Evolutionary conservation across 768 basidiomycete species (phyloP).

Genomic region (Amanita pseudoporphyria): DNA sequence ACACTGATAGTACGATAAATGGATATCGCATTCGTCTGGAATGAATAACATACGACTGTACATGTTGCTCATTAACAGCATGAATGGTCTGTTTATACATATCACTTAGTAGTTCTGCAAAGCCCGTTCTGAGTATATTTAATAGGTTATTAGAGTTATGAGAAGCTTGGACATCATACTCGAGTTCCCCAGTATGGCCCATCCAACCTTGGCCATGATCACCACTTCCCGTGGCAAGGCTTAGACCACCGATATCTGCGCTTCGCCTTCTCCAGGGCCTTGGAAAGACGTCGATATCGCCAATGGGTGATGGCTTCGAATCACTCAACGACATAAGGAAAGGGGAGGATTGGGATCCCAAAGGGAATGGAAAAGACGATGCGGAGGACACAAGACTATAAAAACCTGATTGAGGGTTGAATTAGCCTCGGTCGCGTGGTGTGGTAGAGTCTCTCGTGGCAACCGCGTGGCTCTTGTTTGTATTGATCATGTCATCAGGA

Average conservation of each 20-base stretch:
- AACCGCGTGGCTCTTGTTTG: slow-evolving; percentile 31
- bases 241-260: slow-evolving; percentile 85
- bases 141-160: slow-evolving; percentile 1
- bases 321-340: slow-evolving; percentile 4
- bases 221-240: slow-evolving; percentile 58
- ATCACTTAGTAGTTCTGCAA: slow-evolving; percentile 76
- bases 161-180: slow-evolving; percentile 29
- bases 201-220: slow-evolving; percentile 68
- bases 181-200: slow-evolving; percentile 33
- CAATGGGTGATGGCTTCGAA: slow-evolving; percentile 2
- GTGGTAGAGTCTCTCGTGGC: slow-evolving; percentile 33
- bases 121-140: slow-evolving; percentile 34
- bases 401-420: slow-evolving; percentile 12
- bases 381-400: slow-evolving; percentile 10
- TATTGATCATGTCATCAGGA: slow-evolving; percentile 14
- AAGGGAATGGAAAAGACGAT: slow-evolving; percentile 9
- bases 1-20: slow-evolving; percentile 21
- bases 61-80: slow-evolving; percentile 51
- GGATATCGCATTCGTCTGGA: not conserved
- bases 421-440: slow-evolving; percentile 27
- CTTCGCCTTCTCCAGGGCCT: slow-evolving; percentile 45
- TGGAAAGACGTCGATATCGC: slow-evolving; percentile 2
- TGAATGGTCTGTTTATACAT: slow-evolving; percentile 77
- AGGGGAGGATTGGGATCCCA: not conserved
- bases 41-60: slow-evolving; percentile 28